These are phyloP conservation scores for Hygrophila difformis DNA, from an alignment of 257 asterid genomes.

Conservation along the genomic window DNA sequence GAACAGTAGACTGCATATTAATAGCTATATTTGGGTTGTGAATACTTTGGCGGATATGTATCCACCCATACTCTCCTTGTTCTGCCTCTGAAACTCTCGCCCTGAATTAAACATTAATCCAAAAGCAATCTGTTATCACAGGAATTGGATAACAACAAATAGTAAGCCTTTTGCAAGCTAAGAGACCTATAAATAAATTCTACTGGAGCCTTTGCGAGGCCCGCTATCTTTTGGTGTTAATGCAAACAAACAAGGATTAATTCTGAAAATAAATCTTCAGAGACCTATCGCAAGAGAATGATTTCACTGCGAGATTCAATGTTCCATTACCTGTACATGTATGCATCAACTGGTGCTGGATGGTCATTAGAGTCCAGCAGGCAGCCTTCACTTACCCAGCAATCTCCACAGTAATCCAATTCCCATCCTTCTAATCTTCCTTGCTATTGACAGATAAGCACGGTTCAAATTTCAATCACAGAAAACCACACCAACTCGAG, in stretches of 20 bases:
- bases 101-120: conserved; percentile 28
- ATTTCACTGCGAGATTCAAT: neutral
- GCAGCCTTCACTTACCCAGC: conserved; percentile 96
- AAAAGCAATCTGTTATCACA: neutral
- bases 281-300: no score
- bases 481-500: no score
- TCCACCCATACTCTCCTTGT: conserved; percentile 66
- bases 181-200: no score
- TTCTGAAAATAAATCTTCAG: no score
- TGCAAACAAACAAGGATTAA: no score
- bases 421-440: conserved; percentile 75
- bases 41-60: conserved; percentile 79
- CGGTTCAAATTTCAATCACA: no score
- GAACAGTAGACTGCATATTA: conserved; percentile 60
- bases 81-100: conserved; percentile 49
- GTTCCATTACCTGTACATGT: conserved; percentile 67
- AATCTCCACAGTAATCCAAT: conserved; percentile 80
- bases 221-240: no score
- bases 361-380: conserved; percentile 73
- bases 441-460: conserved; percentile 26
- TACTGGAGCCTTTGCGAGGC: no score
- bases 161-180: no score
- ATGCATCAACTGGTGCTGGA: conserved; percentile 78
- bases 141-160: no score
- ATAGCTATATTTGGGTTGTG: conserved; percentile 93